Evolutionary conservation across 2,329 filamentous ascomycete species (phyloP), one percentile per base, ranked within the genome.

Genomic region (Westerdykella aurantiaca): DNA sequence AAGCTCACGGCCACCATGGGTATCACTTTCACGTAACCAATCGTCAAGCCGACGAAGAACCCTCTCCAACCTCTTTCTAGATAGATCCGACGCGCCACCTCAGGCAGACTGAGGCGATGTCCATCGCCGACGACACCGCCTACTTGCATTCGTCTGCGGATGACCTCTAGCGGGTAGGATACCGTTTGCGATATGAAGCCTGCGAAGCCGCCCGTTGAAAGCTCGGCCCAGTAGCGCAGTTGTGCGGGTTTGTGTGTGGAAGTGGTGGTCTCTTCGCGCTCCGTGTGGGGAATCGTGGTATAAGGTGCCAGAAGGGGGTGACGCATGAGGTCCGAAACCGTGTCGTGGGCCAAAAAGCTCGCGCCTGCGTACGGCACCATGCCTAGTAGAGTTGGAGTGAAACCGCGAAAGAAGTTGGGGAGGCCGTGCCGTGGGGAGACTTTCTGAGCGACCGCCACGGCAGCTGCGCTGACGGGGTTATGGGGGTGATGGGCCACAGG

Each of bases 311-410:
- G 58, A 1, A 66, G 51, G 0, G 83, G 82, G 44, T 78, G 76
- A 14, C 90, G 87, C 56, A 98, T 77, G 38, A 93, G 60, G 66
- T 98, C 93, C 48, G 88, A 87, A 34, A 85, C 81, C 4, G 87
- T 88, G 67, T 98, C 93, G 70, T 98, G 93, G 0, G 88, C 95
- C 34, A 98, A 78, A 70, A 98, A 98, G 1, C 89, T 95, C 60
- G 94, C 84, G 57, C 93, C 93, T 1, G 93, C 93, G 61, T 98
- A 98, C 0, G 93, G 93, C 1, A 98, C 73, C 91, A 98, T 98
- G 56, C 93, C 93, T 47, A 94, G 75, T 5, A 98, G 69, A 0
- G 93, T 97, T 0, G 91, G 87, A 0, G 82, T 81, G 67, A 98
- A 98, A 39, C 93, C 93, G 39, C 93, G 82, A 69, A 96, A 98